These are phyloP conservation scores for Adiantum capillusveneris DNA, from an alignment of 75 land plant genomes.

Conservation along the genomic window DNA sequence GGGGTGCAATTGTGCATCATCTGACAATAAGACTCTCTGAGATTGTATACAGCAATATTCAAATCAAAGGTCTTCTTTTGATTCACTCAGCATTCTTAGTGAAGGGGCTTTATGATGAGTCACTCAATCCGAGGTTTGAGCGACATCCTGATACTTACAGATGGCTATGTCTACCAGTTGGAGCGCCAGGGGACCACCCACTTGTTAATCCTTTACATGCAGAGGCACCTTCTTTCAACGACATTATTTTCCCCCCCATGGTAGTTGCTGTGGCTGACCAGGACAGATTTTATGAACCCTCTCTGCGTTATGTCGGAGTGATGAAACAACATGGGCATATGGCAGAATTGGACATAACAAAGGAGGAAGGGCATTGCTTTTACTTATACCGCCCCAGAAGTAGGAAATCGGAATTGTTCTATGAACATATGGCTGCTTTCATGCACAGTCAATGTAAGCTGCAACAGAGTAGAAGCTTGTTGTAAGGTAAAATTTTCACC, in stretches of 20 bases:
- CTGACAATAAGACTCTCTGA: not conserved
- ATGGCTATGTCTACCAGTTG: not conserved
- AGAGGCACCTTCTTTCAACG: not conserved
- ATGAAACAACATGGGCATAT: not conserved
- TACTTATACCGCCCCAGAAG: not conserved
- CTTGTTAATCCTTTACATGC: not conserved
- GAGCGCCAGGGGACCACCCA: not conserved
- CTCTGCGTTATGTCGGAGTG: not conserved
- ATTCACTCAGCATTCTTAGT: not conserved
- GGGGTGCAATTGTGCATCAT: slow-evolving; percentile 7
- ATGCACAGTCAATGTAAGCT: not conserved
- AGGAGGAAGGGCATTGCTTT: not conserved
- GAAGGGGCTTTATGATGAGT: not conserved
- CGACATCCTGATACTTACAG: not conserved
- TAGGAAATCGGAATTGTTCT: not conserved
- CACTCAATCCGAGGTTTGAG: not conserved
- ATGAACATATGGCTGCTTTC: not conserved
- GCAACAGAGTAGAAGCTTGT: not conserved
- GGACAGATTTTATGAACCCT: not conserved
- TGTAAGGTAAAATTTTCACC: no score
- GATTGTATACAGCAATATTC: not conserved
- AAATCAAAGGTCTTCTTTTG: not conserved
- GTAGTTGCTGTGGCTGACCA: not conserved
- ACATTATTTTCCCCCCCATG: not conserved
- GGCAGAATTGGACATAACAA: not conserved